Base-by-base conservation (phyloP, 345 rosid genomes). In the Lepidium didymum region DNA sequence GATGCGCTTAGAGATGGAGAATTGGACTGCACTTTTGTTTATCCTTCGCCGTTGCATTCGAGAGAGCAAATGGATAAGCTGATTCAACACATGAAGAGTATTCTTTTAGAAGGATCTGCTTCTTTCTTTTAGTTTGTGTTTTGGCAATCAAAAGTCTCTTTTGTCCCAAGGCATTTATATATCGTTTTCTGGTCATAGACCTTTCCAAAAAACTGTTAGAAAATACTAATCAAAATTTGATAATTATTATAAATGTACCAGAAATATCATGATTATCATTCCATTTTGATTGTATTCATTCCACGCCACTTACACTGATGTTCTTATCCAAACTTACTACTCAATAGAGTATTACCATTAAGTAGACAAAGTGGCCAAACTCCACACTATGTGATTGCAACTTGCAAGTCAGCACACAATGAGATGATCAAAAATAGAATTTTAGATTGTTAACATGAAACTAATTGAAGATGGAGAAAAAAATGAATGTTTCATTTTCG, bases 21-120 rank as follows among this genome's bases (percentile, higher is more conserved):
- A 62, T 37, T 89, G 70, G 92, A 92, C 63, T 84, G 89, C 44
- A 57, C 84, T 0, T 87, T 84, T 46, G 96, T 84, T 64, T 89
- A 82, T 70, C 96, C 95, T 2, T 74, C 79, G 3, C 98, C 96
- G 2, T 54, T 89, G 82, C 95, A 92, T 72, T 86, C 92, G 2
- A 85, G 96, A 77, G 86, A 86, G 42, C 95, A 89, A 64, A 86
- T 92, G 83, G 67, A 64, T 25, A 75, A 55, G 45, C 35, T 92
- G 71, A 52, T 84, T 52, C 83, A 80, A 61, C 47, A 72, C 33
- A 81, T 85, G 85, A 86, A 82, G 79, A 56, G 65, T 19, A 77
- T 86, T 79, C 86, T 87, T 56, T 65, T 74, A 43, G 82, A 67
- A 60, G 77, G 73, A 74, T 31, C 68, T 23, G 25, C 55, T 52